Evolutionary conservation across 805 yeast species (phyloP), one percentile per base, ranked within the genome.

Genomic region (Suhomyces emberorum): DNA sequence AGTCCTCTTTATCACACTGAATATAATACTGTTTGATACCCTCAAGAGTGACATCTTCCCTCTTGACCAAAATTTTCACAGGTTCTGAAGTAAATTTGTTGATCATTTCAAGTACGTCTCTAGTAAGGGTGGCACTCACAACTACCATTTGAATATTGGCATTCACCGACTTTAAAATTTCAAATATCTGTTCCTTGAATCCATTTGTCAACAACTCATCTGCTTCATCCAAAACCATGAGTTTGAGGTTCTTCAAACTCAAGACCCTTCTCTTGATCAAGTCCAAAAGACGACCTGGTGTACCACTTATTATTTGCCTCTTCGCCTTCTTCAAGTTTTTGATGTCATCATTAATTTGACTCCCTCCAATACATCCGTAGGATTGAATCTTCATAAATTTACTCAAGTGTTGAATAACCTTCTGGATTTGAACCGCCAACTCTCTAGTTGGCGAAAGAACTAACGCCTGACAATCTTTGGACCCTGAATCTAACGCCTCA

Each of bases 341-440:
- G 48, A 85, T 74, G 71, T 93, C 98, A 48, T 88, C 93, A 43
- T 81, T 80, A 62, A 88, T 77, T 43, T 87, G 77, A 44, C 95
- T 91, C 63, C 98, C 98, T 67, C 98, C 98, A 57, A 93, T 87
- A 68, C 95, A 91, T 37, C 98, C 96, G 63, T 93, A 97, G 55
- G 93, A 89, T 47, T 83, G 79, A 44, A 91, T 77, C 57, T 87
- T 82, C 83, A 93, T 80, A 74, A 85, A 87, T 65, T 80, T 79
- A 48, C 98, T 97, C 52, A 93, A 76, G 51, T 89, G 84, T 60
- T 81, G 74, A 35, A 91, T 87, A 52, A 93, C 98, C 62, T 82
- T 86, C 70, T 88, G 95, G 63, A 93, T 93, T 76, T 93, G 98
- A 51, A 81, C 73, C 33, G 98, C 98, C 65, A 93, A 78, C 74